Percentiles rank a stretch among this genome's conserved stretches.
Conservation (phyloP, 495 filamentous ascomycete genomes). For the Lasiosphaeriaceae sp. region DNA sequence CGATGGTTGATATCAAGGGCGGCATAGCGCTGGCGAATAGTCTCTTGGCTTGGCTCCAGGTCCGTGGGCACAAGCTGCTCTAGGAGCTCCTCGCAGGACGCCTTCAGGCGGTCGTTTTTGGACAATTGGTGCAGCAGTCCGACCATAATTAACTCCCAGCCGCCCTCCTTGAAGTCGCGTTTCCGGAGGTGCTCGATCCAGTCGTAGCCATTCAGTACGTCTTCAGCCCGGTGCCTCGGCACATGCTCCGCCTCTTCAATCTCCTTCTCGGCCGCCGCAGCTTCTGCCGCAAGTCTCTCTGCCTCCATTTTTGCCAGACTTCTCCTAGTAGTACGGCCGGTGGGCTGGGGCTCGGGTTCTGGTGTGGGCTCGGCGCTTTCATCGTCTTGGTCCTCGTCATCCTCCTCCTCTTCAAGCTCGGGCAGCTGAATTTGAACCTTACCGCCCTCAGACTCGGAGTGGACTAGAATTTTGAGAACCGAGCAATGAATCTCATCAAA, state of each 20-base stretch:
- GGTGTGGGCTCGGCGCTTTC: constrained; percentile 59
- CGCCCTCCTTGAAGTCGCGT: constrained; percentile 83
- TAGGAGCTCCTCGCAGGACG: constrained; percentile 74
- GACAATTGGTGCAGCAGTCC: constrained; percentile 84
- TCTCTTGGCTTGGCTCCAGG: constrained; percentile 66
- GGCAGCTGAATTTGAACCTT: constrained; percentile 75
- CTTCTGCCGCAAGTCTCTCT: constrained; percentile 55
- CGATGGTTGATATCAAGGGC: constrained; percentile 78
- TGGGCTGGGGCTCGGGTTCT: constrained; percentile 61
- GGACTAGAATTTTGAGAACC: constrained; percentile 81
- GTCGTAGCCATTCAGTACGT: constrained; percentile 66
- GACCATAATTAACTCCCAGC: constrained; percentile 87
- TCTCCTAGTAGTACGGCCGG: constrained; percentile 72
- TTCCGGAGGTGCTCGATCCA: constrained; percentile 83
- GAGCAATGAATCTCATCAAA: constrained; percentile 91
- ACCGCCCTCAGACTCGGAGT: constrained; percentile 68
- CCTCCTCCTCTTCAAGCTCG: constrained; percentile 67
- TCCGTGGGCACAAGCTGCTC: constrained; percentile 73
- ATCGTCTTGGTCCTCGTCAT: constrained; percentile 58
- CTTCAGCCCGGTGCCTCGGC: constrained; percentile 68
- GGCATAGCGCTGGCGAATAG: constrained; percentile 65
- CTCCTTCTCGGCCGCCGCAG: constrained; percentile 43
- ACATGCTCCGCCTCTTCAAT: constrained; percentile 35
- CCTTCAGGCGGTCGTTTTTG: constrained; percentile 61
- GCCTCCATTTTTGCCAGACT: constrained; percentile 79